Conservation (phyloP, 202 grass and related monocot species). For the Zizania palustris region DNA sequence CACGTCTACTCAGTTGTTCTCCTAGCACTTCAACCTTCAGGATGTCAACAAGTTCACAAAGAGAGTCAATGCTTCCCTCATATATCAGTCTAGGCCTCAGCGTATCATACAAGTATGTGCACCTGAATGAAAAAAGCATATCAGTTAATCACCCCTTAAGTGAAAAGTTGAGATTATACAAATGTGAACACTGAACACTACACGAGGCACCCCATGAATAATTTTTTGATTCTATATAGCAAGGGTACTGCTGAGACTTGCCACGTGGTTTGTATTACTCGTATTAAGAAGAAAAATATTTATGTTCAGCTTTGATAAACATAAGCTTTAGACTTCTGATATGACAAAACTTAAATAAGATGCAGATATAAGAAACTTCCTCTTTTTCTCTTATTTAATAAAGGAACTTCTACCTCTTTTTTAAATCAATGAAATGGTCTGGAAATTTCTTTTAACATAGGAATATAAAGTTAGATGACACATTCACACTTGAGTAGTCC, state of each 20-base stretch:
- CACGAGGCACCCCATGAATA: background rate
- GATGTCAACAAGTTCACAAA: constrained; percentile 94
- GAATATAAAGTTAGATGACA: background rate
- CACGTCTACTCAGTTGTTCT: constrained; percentile 77
- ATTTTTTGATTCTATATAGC: background rate
- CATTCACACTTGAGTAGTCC: background rate
- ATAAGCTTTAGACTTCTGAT: background rate
- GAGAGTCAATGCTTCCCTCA: constrained; percentile 88
- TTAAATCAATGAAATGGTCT: background rate
- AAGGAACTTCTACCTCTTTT: background rate
- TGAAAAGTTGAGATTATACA: constrained; percentile 26
- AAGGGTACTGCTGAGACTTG: background rate
- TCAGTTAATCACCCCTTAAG: constrained; percentile 26
- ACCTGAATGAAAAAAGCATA: constrained; percentile 56
- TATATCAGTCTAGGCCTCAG: constrained; percentile 95
- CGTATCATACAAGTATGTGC: constrained; percentile 92
- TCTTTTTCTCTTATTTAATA: background rate
- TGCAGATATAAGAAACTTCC: background rate
- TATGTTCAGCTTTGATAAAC: background rate
- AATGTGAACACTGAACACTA: constrained; percentile 19
- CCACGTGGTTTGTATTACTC: background rate
- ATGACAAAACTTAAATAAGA: background rate
- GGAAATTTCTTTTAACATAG: constrained; percentile 8
- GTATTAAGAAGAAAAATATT: background rate
- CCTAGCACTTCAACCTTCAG: constrained; percentile 95